A percentile compares a stretch with the other conserved stretches of the same genome.
phyloP scores from a whole-genome alignment of 2,329 filamentous ascomycete genomes.

The Penicillium freii region DNA sequence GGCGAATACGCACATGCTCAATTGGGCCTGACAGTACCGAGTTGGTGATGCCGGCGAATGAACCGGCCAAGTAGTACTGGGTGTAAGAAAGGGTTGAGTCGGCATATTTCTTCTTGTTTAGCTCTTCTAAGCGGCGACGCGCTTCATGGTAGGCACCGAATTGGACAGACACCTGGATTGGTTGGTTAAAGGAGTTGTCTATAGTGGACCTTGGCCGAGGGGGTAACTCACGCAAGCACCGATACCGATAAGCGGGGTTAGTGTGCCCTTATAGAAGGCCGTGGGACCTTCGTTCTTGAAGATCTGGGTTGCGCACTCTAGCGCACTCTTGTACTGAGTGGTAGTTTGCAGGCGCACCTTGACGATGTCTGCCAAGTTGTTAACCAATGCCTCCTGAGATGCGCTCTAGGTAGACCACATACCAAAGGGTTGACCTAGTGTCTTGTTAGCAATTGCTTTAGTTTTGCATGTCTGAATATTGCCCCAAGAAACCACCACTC shows the following conservation, averaged over 20 bases:
- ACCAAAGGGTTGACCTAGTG: constrained; percentile 64
- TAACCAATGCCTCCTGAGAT: constrained; percentile 10
- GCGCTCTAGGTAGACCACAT: constrained; percentile 29
- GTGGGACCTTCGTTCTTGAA: constrained; percentile 81
- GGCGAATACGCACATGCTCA: constrained; percentile 91
- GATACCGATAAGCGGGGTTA: constrained; percentile 92
- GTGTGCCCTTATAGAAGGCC: constrained; percentile 97
- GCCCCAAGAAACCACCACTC: background rate
- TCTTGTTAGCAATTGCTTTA: constrained; percentile 27
- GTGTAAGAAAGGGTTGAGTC: constrained; percentile 64
- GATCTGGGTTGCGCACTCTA: constrained; percentile 79
- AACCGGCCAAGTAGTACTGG: constrained; percentile 88
- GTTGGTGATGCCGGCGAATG: constrained; percentile 91
- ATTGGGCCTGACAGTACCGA: constrained; percentile 84
- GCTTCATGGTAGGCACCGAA: constrained; percentile 96
- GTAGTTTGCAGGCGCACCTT: constrained; percentile 96
- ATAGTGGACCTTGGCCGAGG: background rate
- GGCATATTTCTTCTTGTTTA: constrained; percentile 56
- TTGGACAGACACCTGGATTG: constrained; percentile 71
- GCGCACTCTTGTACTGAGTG: constrained; percentile 73
- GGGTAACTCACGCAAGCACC: constrained; percentile 75
- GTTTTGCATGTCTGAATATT: background rate
- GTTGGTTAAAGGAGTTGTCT: constrained; percentile 6
- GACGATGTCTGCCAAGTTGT: constrained; percentile 69
- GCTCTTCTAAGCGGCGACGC: constrained; percentile 76